Evolutionary conservation across 1,139 yeast genomes (phyloP).

Genomic region (Suhomyces yuchorum): DNA sequence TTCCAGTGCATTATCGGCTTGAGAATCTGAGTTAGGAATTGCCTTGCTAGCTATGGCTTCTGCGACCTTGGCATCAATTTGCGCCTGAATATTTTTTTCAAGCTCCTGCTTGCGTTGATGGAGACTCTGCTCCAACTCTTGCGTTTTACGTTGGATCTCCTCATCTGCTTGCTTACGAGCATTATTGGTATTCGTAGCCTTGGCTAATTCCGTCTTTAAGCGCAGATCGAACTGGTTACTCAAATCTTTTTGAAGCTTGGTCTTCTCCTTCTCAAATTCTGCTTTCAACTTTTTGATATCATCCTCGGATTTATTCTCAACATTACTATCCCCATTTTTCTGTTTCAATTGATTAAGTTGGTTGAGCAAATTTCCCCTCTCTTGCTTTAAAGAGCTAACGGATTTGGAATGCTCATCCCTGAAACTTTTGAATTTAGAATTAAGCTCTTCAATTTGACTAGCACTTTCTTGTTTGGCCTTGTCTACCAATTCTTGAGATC

Average conservation of each 20-base stretch:
- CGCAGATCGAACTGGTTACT: constrained; percentile 17
- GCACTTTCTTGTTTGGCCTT: constrained; percentile 10
- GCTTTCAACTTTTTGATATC: constrained; percentile 18
- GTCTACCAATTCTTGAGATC: constrained; percentile 10
- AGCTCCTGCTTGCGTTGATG: constrained; percentile 22
- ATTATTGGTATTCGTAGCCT: constrained; percentile 1
- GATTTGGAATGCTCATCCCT: constrained; percentile 14
- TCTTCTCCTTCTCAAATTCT: constrained; percentile 22
- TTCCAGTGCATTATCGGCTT: constrained; percentile 18
- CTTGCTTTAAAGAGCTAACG: constrained; percentile 16
- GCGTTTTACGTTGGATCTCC: constrained; percentile 19
- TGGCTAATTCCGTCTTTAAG: constrained; percentile 7
- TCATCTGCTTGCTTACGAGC: constrained; percentile 19
- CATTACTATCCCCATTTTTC: not conserved
- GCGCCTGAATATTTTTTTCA: constrained; percentile 23
- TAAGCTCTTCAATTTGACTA: constrained; percentile 7
- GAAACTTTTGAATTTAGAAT: constrained; percentile 12
- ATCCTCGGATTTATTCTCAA: constrained; percentile 4
- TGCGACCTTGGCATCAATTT: constrained; percentile 5
- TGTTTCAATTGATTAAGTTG: constrained; percentile 16
- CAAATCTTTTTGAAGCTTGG: constrained; percentile 17
- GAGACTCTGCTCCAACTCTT: constrained; percentile 24
- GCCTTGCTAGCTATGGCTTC: not conserved
- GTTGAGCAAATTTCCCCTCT: constrained; percentile 14
- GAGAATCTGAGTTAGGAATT: not conserved